Percentiles rank a stretch among this genome's conserved stretches.
Evolutionary conservation across 2,329 filamentous ascomycete species (phyloP).

Genomic region (Ascosphaera aggregata): DNA sequence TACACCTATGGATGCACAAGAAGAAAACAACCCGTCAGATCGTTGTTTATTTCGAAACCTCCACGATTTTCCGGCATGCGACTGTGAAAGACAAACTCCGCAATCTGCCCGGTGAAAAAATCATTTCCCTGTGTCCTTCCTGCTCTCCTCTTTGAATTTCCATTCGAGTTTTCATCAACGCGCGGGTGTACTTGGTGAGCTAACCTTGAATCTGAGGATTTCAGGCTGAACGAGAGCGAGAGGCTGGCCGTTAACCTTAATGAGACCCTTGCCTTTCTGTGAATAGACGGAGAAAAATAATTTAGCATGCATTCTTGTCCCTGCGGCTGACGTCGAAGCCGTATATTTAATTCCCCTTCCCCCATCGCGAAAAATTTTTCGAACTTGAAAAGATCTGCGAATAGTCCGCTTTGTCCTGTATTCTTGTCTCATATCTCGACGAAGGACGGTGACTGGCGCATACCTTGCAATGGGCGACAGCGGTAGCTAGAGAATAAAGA

Average conservation of each 20-base stretch:
- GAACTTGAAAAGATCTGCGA: no score
- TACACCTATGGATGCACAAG: conserved; percentile 44
- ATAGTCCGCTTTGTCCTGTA: conserved; percentile 8
- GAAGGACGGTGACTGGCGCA: neutral
- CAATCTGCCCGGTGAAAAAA: neutral
- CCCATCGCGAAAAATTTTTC: no score
- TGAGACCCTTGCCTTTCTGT: conserved; percentile 61
- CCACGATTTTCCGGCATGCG: neutral
- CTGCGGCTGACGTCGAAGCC: conserved; percentile 1
- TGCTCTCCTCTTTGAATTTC: neutral
- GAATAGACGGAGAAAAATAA: conserved; percentile 1
- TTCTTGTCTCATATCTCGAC: neutral
- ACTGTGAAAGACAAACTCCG: neutral
- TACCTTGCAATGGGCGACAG: conserved; percentile 86
- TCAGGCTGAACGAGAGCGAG: conserved; percentile 86
- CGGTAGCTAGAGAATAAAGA: conserved; percentile 34
- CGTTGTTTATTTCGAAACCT: conserved; percentile 1
- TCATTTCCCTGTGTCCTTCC: neutral
- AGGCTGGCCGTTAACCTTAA: conserved; percentile 98
- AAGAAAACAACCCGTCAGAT: neutral
- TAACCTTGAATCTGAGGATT: conserved; percentile 91
- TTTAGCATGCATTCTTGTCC: conserved; percentile 7
- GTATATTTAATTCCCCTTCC: conserved; percentile 2
- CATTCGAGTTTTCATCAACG: neutral
- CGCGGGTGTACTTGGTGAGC: conserved; percentile 6